Evolutionary conservation across 257 asterid species (phyloP).

Genomic region (Penstemon eatonii): DNA sequence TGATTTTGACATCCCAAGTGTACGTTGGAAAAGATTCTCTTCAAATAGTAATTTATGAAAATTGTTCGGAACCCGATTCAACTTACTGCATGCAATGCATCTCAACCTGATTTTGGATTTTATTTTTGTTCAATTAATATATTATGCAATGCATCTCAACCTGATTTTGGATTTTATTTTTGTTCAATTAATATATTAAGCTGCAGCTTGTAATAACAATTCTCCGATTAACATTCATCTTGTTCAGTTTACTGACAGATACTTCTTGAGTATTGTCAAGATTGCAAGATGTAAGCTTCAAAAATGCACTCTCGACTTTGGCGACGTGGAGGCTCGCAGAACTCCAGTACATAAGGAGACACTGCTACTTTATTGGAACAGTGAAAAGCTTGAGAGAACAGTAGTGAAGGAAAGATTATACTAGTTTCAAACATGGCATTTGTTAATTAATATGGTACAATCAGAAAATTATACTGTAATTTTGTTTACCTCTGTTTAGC

Average conservation of each 20-base stretch:
- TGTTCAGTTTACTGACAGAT: slow-evolving; percentile 60
- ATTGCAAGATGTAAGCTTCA: slow-evolving; percentile 73
- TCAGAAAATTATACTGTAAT: not conserved
- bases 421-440: slow-evolving; percentile 20
- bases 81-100: not conserved
- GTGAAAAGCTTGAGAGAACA: slow-evolving; percentile 47
- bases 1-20: slow-evolving; percentile 74
- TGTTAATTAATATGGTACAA: not conserved
- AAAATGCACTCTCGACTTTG: slow-evolving; percentile 38
- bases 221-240: slow-evolving; percentile 17
- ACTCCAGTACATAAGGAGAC: slow-evolving; percentile 74
- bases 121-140: not conserved
- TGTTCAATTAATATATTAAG: not conserved
- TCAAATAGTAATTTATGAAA: not conserved
- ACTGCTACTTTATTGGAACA: slow-evolving; percentile 63
- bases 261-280: slow-evolving; percentile 56
- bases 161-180: not conserved
- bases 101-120: not conserved
- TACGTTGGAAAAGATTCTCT: slow-evolving; percentile 36
- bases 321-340: slow-evolving; percentile 35
- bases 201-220: not conserved
- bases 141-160: not conserved
- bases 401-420: slow-evolving; percentile 78
- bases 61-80: not conserved
- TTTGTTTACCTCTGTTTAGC: too few relatives aligned